These are phyloP conservation scores for Nemania bipapillata DNA, from an alignment of 2,329 filamentous ascomycete species.

Conservation along the genomic window DNA sequence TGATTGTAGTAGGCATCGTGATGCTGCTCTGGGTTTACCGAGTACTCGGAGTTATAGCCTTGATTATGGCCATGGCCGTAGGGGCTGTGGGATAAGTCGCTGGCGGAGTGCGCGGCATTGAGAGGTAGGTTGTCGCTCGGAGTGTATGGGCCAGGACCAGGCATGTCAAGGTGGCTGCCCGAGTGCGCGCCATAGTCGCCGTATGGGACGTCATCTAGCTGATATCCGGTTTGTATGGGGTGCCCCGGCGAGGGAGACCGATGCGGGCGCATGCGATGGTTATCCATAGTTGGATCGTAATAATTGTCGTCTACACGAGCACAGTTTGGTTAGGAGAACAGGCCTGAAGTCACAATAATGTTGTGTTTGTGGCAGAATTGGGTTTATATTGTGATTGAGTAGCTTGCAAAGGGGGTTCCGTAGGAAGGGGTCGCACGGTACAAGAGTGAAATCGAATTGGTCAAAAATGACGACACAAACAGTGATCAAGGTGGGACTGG, in stretches of 20 bases:
- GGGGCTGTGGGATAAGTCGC: slow-evolving; percentile 59
- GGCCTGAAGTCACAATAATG: not conserved
- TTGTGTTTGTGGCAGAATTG: slow-evolving; percentile 4
- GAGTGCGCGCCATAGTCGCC: slow-evolving; percentile 56
- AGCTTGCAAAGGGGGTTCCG: slow-evolving; percentile 1
- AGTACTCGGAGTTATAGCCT: slow-evolving; percentile 73
- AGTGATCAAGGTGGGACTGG: not conserved
- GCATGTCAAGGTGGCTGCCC: slow-evolving; percentile 71
- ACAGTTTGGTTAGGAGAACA: slow-evolving; percentile 21
- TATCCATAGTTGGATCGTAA: slow-evolving; percentile 70
- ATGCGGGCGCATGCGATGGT: slow-evolving; percentile 58
- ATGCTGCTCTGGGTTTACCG: slow-evolving; percentile 83
- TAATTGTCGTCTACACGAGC: slow-evolving; percentile 64
- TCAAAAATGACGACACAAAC: slow-evolving; percentile 21
- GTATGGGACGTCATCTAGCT: slow-evolving; percentile 82
- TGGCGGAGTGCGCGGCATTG: slow-evolving; percentile 77
- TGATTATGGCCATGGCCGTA: slow-evolving; percentile 58
- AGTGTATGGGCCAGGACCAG: slow-evolving; percentile 60
- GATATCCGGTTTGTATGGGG: slow-evolving; percentile 78
- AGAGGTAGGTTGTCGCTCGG: slow-evolving; percentile 81
- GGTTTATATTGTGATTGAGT: not conserved
- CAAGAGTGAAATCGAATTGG: not conserved
- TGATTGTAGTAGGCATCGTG: slow-evolving; percentile 88
- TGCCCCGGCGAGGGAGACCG: slow-evolving; percentile 82
- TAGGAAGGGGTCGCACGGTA: slow-evolving; percentile 2